Percentiles rank a stretch among this genome's conserved stretches.
These are phyloP conservation scores for Xylariaceae sp. DNA, from an alignment of 2,329 filamentous ascomycete genomes.

Conservation along the genomic window DNA sequence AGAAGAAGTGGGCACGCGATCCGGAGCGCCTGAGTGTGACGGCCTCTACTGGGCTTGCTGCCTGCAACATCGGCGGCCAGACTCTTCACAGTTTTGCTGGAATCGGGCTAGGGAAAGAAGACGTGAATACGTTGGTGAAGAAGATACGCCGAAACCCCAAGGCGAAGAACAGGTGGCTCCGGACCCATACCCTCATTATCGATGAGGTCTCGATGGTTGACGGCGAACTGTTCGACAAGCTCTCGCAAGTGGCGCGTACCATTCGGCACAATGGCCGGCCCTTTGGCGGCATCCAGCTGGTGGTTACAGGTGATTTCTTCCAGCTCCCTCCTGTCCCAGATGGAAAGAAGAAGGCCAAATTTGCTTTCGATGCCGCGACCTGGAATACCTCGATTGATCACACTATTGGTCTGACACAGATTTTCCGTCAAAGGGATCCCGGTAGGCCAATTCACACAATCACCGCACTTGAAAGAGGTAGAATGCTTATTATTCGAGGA, in stretches of 20 bases:
- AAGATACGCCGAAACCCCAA: constrained; percentile 89
- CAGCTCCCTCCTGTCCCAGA: constrained; percentile 93
- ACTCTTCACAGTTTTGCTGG: constrained; percentile 95
- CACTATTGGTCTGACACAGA: constrained; percentile 89
- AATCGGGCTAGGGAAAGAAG: constrained; percentile 90
- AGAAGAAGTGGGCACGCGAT: constrained; percentile 68
- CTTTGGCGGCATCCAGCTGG: constrained; percentile 91
- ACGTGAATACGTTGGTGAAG: constrained; percentile 71
- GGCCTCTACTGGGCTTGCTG: constrained; percentile 90
- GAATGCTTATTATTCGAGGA: neutral
- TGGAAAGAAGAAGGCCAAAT: constrained; percentile 64
- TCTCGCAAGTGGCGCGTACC: constrained; percentile 77
- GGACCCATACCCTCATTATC: constrained; percentile 80
- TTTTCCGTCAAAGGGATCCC: constrained; percentile 90
- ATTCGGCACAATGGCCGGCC: constrained; percentile 87
- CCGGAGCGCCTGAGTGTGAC: constrained; percentile 86
- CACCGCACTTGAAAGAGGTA: neutral
- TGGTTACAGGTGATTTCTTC: constrained; percentile 97
- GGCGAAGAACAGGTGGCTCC: constrained; percentile 81
- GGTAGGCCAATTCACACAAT: constrained; percentile 36
- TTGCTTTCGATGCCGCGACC: constrained; percentile 86
- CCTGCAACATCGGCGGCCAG: constrained; percentile 93
- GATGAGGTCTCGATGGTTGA: constrained; percentile 99
- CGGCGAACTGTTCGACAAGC: constrained; percentile 92
- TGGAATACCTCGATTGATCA: constrained; percentile 93